Evolutionary conservation across 176 grass and related monocot genomes (phyloP).

Genomic region (Poa pratensis): DNA sequence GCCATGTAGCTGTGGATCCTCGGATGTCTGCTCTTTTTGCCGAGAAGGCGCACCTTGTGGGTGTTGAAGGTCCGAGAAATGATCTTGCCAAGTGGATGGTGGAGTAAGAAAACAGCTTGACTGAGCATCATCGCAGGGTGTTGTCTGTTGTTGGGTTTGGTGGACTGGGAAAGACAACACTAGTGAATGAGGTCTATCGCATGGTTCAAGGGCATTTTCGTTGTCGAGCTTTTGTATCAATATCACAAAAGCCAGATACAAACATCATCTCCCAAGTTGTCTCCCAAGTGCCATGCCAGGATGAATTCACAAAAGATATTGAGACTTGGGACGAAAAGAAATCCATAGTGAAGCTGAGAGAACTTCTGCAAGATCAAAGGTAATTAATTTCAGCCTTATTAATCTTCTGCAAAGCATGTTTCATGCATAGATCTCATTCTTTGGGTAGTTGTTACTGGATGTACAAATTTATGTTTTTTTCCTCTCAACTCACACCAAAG

Average conservation of each 20-base stretch:
- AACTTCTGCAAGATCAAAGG: background rate
- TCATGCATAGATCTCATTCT: background rate
- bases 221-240: background rate
- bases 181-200: background rate
- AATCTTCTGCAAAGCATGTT: background rate
- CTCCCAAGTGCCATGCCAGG: background rate
- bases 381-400: background rate
- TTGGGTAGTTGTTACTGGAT: background rate
- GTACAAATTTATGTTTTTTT: background rate
- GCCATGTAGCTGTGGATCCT: background rate
- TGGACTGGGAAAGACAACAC: background rate
- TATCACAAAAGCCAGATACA: background rate
- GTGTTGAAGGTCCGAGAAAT: background rate
- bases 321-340: background rate
- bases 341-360: background rate
- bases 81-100: conserved; percentile 13
- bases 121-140: background rate
- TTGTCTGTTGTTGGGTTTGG: conserved; percentile 9
- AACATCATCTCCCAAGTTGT: background rate
- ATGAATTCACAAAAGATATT: background rate
- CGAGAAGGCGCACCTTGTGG: background rate
- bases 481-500: background rate
- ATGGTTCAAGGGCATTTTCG: background rate
- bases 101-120: background rate
- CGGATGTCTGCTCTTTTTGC: background rate